These are phyloP conservation scores for Wickerhamiella sergipiensis DNA, from an alignment of 805 yeast species.

Conservation along the genomic window DNA sequence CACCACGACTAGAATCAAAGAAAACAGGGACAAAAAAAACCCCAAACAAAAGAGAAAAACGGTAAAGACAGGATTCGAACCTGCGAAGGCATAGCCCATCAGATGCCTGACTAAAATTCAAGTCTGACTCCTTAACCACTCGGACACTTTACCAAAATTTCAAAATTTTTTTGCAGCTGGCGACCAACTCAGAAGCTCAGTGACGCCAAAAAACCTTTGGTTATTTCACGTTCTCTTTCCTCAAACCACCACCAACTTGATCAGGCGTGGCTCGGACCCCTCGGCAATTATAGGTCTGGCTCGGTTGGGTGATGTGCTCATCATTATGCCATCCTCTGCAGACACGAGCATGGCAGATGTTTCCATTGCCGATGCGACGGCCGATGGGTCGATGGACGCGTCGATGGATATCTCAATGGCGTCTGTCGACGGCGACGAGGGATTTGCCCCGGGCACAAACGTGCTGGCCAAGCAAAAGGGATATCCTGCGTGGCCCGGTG, in stretches of 20 bases:
- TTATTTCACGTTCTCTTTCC: too few relatives aligned
- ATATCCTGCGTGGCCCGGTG: slow-evolving; percentile 80
- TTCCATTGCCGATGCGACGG: neutral
- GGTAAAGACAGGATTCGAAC: slow-evolving; percentile 32
- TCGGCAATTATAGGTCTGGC: neutral
- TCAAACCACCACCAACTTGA: too few relatives aligned
- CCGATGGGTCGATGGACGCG: neutral
- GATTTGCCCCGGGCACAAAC: slow-evolving; percentile 33
- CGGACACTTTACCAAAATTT: slow-evolving; percentile 27
- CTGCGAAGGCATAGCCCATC: slow-evolving; percentile 30
- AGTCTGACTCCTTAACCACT: slow-evolving; percentile 34
- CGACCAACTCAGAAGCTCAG: neutral
- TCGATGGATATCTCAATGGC: neutral
- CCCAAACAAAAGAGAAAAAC: slow-evolving; percentile 9
- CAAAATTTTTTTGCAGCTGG: neutral
- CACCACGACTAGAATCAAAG: too few relatives aligned
- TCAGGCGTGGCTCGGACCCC: too few relatives aligned
- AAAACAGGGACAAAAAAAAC: slow-evolving; percentile 12
- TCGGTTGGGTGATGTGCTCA: neutral
- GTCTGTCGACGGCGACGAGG: slow-evolving; percentile 44
- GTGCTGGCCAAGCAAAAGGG: slow-evolving; percentile 71
- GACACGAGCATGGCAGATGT: slow-evolving; percentile 1
- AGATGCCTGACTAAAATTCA: slow-evolving; percentile 25
- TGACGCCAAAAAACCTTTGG: too few relatives aligned
- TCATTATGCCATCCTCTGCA: neutral